Evolutionary conservation across 1,284 basidiomycete genomes (phyloP).

Genomic region (Fomes fomentarius): DNA sequence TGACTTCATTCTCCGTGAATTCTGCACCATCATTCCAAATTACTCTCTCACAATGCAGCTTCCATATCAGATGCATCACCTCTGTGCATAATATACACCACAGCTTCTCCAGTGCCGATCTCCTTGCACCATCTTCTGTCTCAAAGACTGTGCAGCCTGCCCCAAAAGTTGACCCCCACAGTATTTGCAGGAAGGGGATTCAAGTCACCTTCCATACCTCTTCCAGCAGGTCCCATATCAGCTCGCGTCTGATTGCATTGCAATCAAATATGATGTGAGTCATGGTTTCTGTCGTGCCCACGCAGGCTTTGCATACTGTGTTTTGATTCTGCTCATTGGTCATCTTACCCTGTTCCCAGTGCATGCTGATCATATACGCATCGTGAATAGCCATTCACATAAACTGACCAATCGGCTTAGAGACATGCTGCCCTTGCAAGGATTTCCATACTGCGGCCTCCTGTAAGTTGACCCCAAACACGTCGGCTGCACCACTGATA

Average conservation of each 20-base stretch:
- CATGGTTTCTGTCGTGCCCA: conserved; percentile 31
- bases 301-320: conserved; percentile 32
- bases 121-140: background rate
- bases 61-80: conserved; percentile 36
- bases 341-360: conserved; percentile 31
- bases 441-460: conserved; percentile 14
- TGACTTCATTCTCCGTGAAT: conserved; percentile 6
- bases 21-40: conserved; percentile 12
- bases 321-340: conserved; percentile 25
- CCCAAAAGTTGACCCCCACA: conserved; percentile 17
- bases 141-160: conserved; percentile 4
- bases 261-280: conserved; percentile 35
- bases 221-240: conserved; percentile 31
- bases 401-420: conserved; percentile 30
- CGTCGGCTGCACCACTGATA: background rate
- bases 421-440: conserved; percentile 26
- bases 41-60: conserved; percentile 29
- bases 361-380: conserved; percentile 32
- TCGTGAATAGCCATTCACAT: conserved; percentile 39
- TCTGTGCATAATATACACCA: conserved; percentile 35
- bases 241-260: conserved; percentile 21
- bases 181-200: too few relatives aligned
- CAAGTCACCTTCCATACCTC: too few relatives aligned
- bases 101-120: conserved; percentile 14
- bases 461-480: background rate